These are phyloP conservation scores for Suillus spraguei DNA, from an alignment of 768 basidiomycete species.

Conservation along the genomic window DNA sequence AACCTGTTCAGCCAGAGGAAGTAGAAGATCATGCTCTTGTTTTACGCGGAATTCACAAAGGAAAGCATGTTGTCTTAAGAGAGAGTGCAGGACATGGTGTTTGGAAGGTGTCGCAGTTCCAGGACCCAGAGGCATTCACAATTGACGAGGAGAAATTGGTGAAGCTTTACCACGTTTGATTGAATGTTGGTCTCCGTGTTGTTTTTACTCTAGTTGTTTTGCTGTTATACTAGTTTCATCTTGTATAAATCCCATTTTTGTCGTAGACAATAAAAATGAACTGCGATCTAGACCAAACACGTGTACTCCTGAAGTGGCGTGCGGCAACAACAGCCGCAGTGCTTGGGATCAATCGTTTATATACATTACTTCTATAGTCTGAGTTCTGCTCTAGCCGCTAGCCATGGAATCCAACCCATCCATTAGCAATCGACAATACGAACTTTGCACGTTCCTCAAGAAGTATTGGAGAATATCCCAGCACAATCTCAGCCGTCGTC, in stretches of 20 bases:
- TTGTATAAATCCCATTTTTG: conserved; percentile 2
- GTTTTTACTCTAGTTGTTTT: not conserved
- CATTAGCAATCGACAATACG: conserved; percentile 46
- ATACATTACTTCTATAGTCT: not conserved
- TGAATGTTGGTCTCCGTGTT: not conserved
- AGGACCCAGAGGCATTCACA: conserved; percentile 12
- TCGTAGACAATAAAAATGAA: conserved; percentile 5
- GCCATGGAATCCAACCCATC: conserved; percentile 30
- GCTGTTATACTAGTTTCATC: conserved; percentile 1
- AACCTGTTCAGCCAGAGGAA: conserved; percentile 39
- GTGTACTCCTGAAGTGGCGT: conserved; percentile 27
- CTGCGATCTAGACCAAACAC: conserved; percentile 29
- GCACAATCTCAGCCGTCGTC: conserved; percentile 46
- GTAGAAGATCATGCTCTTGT: conserved; percentile 53
- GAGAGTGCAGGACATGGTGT: conserved; percentile 34
- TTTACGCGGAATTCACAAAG: conserved; percentile 46
- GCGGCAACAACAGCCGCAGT: not conserved
- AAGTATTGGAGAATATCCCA: conserved; percentile 14
- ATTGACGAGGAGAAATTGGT: conserved; percentile 28
- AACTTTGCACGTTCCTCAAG: conserved; percentile 30
- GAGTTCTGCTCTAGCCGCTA: conserved; percentile 7
- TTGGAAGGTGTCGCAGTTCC: conserved; percentile 28
- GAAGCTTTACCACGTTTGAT: conserved; percentile 22
- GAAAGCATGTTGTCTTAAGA: conserved; percentile 47
- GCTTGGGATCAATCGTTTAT: not conserved